Evolutionary conservation across 1,284 basidiomycete species (phyloP).

Genomic region (Ganoderma sinense): DNA sequence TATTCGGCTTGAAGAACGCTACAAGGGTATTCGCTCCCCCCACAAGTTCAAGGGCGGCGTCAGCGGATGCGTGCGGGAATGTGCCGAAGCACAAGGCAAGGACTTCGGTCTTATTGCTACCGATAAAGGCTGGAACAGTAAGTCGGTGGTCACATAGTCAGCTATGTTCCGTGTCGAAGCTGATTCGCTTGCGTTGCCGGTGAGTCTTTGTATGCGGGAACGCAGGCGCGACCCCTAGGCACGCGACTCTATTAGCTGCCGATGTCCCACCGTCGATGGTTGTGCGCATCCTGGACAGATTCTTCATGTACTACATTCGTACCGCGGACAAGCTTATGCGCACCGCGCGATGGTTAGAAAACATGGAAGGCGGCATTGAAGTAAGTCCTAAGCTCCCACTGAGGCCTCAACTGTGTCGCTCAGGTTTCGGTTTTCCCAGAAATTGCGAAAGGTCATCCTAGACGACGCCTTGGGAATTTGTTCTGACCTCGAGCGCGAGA

Average conservation of each 20-base stretch:
- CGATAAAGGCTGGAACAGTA: conserved; percentile 75
- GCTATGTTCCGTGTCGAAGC: not conserved
- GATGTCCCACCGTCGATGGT: conserved; percentile 72
- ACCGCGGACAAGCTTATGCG: conserved; percentile 75
- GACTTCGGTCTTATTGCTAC: conserved; percentile 85
- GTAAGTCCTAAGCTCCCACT: conserved; percentile 37
- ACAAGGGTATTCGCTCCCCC: conserved; percentile 75
- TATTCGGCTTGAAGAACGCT: conserved; percentile 76
- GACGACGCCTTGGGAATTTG: conserved; percentile 85
- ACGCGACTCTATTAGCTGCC: conserved; percentile 58
- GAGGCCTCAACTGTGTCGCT: not conserved
- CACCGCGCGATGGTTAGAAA: conserved; percentile 82
- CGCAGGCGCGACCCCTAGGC: conserved; percentile 70
- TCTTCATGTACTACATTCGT: conserved; percentile 77
- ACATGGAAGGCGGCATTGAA: conserved; percentile 74
- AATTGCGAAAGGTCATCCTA: conserved; percentile 70
- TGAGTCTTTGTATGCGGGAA: conserved; percentile 79
- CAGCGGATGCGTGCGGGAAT: conserved; percentile 77
- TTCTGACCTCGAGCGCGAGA: conserved; percentile 72
- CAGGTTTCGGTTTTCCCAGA: conserved; percentile 39
- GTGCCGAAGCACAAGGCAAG: conserved; percentile 79
- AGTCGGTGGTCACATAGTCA: not conserved
- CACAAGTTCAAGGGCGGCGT: conserved; percentile 88
- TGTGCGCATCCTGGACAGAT: conserved; percentile 73
- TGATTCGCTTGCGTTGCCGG: conserved; percentile 1